Conservation (phyloP, 768 basidiomycete genomes). For the Ephemerocybe angulata region DNA sequence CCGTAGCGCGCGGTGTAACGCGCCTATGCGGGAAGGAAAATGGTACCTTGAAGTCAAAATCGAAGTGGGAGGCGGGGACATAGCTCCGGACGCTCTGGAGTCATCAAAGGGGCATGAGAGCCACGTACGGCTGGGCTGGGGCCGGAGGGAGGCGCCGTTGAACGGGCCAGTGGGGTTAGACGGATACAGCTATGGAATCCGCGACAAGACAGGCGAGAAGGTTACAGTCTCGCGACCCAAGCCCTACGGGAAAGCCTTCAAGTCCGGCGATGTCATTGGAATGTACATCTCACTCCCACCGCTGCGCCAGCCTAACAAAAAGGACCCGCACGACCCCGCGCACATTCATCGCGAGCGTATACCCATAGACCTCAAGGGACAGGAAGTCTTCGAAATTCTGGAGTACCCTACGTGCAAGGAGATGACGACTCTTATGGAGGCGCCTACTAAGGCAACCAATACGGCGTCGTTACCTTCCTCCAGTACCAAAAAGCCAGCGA, state of each 20-base stretch:
- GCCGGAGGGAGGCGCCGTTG: conserved; percentile 85
- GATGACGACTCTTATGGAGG: conserved; percentile 87
- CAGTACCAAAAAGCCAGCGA: conserved; percentile 53
- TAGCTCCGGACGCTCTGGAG: conserved; percentile 38
- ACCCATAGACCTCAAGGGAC: conserved; percentile 93
- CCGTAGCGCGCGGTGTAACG: conserved; percentile 84
- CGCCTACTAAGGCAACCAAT: conserved; percentile 54
- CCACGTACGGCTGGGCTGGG: conserved; percentile 91
- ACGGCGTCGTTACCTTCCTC: conserved; percentile 55
- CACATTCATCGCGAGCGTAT: conserved; percentile 86
- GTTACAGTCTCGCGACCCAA: conserved; percentile 79
- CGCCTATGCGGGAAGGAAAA: conserved; percentile 80
- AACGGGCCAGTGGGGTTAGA: conserved; percentile 93
- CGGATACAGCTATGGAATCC: conserved; percentile 87
- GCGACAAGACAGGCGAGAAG: conserved; percentile 92
- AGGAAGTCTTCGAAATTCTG: conserved; percentile 91
- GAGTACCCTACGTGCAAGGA: conserved; percentile 90
- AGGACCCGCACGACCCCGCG: conserved; percentile 76
- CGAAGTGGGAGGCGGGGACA: conserved; percentile 67
- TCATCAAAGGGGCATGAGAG: conserved; percentile 51
- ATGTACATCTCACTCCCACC: conserved; percentile 90
- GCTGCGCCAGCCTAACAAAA: conserved; percentile 49
- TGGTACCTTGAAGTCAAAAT: conserved; percentile 95
- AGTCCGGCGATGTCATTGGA: conserved; percentile 85
- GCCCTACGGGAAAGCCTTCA: conserved; percentile 71